phyloP scores from a whole-genome alignment of 345 rosid genomes.

The Raphanus raphanistrum region DNA sequence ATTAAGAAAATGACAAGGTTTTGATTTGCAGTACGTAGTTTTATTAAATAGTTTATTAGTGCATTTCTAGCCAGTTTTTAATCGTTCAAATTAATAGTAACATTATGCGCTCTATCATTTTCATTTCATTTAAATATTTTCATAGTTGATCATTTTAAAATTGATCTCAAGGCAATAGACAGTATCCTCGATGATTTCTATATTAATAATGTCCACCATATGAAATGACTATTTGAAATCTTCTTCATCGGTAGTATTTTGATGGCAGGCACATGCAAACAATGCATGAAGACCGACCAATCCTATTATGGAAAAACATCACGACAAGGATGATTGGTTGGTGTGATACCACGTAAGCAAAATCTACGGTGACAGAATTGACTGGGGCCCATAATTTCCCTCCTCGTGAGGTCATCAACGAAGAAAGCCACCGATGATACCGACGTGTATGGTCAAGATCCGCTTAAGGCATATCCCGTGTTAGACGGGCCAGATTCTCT shows the following conservation, averaged over 20 bases:
- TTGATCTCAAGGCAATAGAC: conserved; percentile 16
- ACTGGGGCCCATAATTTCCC: conserved; percentile 38
- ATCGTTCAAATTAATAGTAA: not conserved
- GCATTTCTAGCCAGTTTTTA: not conserved
- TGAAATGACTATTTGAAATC: conserved; percentile 9
- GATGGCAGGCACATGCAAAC: conserved; percentile 40
- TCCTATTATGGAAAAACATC: conserved; percentile 32
- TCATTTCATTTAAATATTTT: not conserved
- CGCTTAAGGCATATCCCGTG: conserved; percentile 36
- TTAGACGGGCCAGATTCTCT: conserved; percentile 52
- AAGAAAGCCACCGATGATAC: conserved; percentile 11
- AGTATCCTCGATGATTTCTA: conserved; percentile 11
- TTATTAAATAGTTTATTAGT: not conserved
- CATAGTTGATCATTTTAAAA: not conserved
- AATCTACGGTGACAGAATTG: not conserved
- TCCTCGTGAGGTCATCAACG: conserved; percentile 44
- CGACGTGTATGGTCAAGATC: conserved; percentile 55
- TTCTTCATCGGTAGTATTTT: conserved; percentile 4
- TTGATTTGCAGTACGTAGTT: conserved; percentile 6
- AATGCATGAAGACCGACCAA: conserved; percentile 37
- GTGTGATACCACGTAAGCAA: conserved; percentile 33
- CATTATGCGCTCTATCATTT: not conserved
- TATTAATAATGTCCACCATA: conserved; percentile 29
- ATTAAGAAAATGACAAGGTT: conserved; percentile 17
- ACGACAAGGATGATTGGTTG: conserved; percentile 34